These are phyloP conservation scores for Priceomyces haplophilus DNA, from an alignment of 805 yeast genomes.

Conservation along the genomic window DNA sequence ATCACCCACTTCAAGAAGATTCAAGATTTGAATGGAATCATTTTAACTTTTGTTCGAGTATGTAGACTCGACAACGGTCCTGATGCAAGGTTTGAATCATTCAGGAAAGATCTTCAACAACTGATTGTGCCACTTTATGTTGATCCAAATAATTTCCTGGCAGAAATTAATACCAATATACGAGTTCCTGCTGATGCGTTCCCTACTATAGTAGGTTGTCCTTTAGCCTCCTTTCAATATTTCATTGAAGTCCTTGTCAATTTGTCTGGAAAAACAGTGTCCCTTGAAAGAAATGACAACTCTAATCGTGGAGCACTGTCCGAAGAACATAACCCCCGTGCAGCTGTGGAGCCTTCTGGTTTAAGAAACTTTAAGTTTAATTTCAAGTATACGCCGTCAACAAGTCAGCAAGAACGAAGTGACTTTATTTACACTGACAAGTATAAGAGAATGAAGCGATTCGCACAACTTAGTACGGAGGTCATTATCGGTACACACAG, in stretches of 20 bases:
- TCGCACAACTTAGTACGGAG: constrained; percentile 77
- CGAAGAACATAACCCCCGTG: constrained; percentile 2
- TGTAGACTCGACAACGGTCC: constrained; percentile 61
- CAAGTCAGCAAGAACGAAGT: constrained; percentile 30
- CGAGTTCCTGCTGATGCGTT: constrained; percentile 81
- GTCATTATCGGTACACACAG: constrained; percentile 78
- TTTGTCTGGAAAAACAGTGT: constrained; percentile 57
- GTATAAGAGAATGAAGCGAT: constrained; percentile 70
- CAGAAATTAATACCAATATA: constrained; percentile 59
- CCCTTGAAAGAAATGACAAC: constrained; percentile 22
- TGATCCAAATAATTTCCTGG: constrained; percentile 60
- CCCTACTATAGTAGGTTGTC: constrained; percentile 74
- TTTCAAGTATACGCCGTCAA: constrained; percentile 20
- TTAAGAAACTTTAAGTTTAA: constrained; percentile 20
- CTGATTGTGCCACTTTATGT: constrained; percentile 71
- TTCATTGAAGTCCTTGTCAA: constrained; percentile 82
- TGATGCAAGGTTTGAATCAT: constrained; percentile 64
- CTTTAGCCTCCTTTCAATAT: constrained; percentile 76
- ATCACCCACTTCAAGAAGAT: constrained; percentile 70
- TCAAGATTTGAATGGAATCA: constrained; percentile 68
- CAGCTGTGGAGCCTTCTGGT: constrained; percentile 7
- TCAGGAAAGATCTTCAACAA: constrained; percentile 81
- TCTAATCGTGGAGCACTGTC: constrained; percentile 8
- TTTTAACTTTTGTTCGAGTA: constrained; percentile 75
- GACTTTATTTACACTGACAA: constrained; percentile 74